Percentiles rank a stretch among this genome's conserved stretches.
Conservation (phyloP, 768 basidiomycete genomes). For the Suillus subluteus region DNA sequence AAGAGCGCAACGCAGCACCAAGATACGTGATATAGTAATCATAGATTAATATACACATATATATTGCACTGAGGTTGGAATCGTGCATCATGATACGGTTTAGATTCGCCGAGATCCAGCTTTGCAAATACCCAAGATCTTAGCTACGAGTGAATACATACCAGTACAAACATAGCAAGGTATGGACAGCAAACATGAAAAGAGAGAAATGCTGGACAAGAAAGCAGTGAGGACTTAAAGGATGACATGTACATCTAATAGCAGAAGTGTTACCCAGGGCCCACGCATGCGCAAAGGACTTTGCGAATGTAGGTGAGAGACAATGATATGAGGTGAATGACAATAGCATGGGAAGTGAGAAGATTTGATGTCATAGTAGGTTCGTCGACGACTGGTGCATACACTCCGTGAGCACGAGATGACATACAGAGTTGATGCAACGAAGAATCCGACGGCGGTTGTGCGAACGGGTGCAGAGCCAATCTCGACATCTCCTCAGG, state of each 20-base stretch:
- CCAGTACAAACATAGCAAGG: neutral
- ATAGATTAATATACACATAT: neutral
- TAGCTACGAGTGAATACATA: neutral
- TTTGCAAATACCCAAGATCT: neutral
- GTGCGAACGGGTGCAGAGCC: neutral
- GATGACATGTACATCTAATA: neutral
- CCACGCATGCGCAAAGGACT: conserved; percentile 28
- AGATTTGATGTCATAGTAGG: neutral
- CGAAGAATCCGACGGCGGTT: no score
- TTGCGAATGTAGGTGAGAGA: conserved; percentile 1
- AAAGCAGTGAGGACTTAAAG: neutral
- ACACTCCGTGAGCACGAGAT: conserved; percentile 2
- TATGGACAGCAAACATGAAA: neutral
- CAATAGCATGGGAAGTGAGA: neutral
- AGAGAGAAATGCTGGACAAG: neutral
- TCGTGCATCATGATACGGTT: neutral
- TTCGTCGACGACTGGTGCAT: conserved; percentile 17
- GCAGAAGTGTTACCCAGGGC: conserved; percentile 21
- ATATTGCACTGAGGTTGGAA: neutral
- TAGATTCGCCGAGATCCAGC: neutral
- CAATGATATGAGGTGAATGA: neutral
- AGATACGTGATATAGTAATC: neutral
- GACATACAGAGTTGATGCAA: neutral
- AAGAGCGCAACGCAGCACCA: neutral
- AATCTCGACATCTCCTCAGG: conserved; percentile 19